Percentiles rank a stretch among this genome's conserved stretches.
phyloP scores from a whole-genome alignment of 495 filamentous ascomycete genomes.

The Rusavskia elegans region DNA sequence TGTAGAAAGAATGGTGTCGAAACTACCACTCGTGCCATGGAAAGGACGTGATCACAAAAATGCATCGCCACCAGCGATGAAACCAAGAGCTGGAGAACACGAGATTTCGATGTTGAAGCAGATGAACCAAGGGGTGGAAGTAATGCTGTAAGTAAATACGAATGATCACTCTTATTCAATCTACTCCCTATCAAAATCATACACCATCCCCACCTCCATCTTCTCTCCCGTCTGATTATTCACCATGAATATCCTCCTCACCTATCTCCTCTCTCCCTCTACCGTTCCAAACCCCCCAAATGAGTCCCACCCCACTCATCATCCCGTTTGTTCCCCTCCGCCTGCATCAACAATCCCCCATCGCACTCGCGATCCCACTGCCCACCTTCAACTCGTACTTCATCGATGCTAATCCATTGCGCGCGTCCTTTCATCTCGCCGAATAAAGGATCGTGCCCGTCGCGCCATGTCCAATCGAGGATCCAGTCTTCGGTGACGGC shows the following conservation, averaged over 20 bases:
- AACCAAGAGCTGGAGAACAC: too few relatives aligned
- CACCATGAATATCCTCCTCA: conserved; percentile 33
- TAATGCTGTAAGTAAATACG: too few relatives aligned
- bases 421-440: conserved; percentile 7
- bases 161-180: background rate
- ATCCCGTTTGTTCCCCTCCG: conserved; percentile 4
- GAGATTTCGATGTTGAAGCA: too few relatives aligned
- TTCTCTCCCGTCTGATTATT: conserved; percentile 35
- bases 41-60: too few relatives aligned
- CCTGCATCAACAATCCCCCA: conserved; percentile 1
- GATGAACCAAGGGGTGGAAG: too few relatives aligned
- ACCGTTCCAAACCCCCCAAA: conserved; percentile 31
- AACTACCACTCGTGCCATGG: too few relatives aligned
- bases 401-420: conserved; percentile 6
- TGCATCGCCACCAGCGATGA: too few relatives aligned
- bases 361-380: conserved; percentile 5
- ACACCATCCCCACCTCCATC: conserved; percentile 39
- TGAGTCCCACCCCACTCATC: conserved; percentile 3
- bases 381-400: background rate
- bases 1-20: too few relatives aligned
- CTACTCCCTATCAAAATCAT: conserved; percentile 29
- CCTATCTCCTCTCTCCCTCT: conserved; percentile 35
- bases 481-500: conserved; percentile 47
- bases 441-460: conserved; percentile 8
- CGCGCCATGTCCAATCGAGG: conserved; percentile 33